These are phyloP conservation scores for Sanghuangporus baumii DNA, from an alignment of 1,284 basidiomycete genomes.

Conservation along the genomic window DNA sequence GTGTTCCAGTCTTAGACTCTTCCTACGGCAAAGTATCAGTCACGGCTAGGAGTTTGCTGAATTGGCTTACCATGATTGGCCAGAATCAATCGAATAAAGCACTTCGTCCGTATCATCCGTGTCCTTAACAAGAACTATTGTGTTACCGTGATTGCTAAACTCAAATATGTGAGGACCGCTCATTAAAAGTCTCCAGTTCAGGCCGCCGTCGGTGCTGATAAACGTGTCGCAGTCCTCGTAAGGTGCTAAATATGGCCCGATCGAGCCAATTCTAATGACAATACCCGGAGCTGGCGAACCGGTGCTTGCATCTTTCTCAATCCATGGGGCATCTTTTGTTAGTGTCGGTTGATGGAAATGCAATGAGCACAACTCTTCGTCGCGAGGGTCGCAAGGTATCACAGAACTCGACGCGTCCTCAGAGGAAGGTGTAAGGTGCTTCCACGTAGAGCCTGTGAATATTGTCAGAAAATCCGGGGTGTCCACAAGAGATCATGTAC, in stretches of 20 bases:
- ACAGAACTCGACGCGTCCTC: conserved; percentile 54
- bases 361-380: conserved; percentile 66
- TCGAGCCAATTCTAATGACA: conserved; percentile 90
- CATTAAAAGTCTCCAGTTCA: conserved; percentile 79
- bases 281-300: conserved; percentile 92
- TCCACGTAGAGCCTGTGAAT: no score
- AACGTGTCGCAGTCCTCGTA: conserved; percentile 95
- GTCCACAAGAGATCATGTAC: no score
- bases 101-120: conserved; percentile 74
- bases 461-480: no score
- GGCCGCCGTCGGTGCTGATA: conserved; percentile 83
- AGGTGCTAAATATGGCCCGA: conserved; percentile 66
- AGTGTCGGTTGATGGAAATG: conserved; percentile 89
- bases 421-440: conserved; percentile 43
- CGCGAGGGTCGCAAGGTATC: conserved; percentile 55
- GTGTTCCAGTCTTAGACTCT: conserved; percentile 63
- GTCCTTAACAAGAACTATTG: conserved; percentile 86
- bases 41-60: neutral
- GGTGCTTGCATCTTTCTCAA: conserved; percentile 82
- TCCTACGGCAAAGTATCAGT: conserved; percentile 40
- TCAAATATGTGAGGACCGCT: conserved; percentile 89
- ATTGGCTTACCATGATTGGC: conserved; percentile 72
- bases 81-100: conserved; percentile 80
- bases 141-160: conserved; percentile 86
- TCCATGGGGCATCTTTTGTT: conserved; percentile 46